A percentile compares a stretch with the other conserved stretches of the same genome.
Evolutionary conservation across 2,329 filamentous ascomycete genomes (phyloP).

Genomic region (Cordyceps militaris): DNA sequence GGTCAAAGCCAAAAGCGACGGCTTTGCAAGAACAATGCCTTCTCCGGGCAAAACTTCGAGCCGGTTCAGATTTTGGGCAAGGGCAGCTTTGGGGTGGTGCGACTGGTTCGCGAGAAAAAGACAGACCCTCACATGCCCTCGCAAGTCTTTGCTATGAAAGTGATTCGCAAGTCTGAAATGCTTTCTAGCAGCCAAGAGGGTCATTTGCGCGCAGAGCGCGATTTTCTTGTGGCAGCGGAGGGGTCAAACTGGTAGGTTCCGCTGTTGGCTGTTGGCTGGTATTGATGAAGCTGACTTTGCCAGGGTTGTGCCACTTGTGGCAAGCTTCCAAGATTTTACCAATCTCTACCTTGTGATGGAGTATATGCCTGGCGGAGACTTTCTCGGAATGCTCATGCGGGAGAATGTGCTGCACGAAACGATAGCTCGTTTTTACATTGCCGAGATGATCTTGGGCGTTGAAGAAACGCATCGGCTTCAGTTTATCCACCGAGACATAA

Average conservation of each 20-base stretch:
- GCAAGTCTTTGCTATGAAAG: slow-evolving; percentile 90
- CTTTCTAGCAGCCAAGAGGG: slow-evolving; percentile 85
- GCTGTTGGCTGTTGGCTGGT: neutral
- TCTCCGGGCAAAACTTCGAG: slow-evolving; percentile 52
- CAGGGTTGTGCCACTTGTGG: slow-evolving; percentile 77
- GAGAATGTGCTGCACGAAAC: slow-evolving; percentile 76
- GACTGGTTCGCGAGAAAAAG: slow-evolving; percentile 65
- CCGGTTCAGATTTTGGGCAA: slow-evolving; percentile 78
- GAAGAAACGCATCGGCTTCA: slow-evolving; percentile 82
- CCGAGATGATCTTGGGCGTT: slow-evolving; percentile 92
- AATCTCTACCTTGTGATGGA: slow-evolving; percentile 95
- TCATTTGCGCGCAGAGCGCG: slow-evolving; percentile 82
- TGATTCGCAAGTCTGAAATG: slow-evolving; percentile 92
- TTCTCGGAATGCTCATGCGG: slow-evolving; percentile 76
- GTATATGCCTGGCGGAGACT: slow-evolving; percentile 95
- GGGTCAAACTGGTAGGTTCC: slow-evolving; percentile 65
- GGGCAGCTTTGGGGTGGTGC: slow-evolving; percentile 90
- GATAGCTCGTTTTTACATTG: slow-evolving; percentile 78
- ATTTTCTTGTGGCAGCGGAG: slow-evolving; percentile 83
- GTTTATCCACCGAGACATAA: slow-evolving; percentile 94
- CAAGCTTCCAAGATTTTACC: slow-evolving; percentile 79
- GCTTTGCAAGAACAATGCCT: slow-evolving; percentile 4
- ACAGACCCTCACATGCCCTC: slow-evolving; percentile 22
- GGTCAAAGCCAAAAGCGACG: slow-evolving; percentile 38
- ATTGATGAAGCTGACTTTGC: neutral